Percentiles rank a stretch among this genome's conserved stretches.
Evolutionary conservation across 371 early-diverging fungal species (phyloP).

Genomic region (Rhizomucor miehei): DNA sequence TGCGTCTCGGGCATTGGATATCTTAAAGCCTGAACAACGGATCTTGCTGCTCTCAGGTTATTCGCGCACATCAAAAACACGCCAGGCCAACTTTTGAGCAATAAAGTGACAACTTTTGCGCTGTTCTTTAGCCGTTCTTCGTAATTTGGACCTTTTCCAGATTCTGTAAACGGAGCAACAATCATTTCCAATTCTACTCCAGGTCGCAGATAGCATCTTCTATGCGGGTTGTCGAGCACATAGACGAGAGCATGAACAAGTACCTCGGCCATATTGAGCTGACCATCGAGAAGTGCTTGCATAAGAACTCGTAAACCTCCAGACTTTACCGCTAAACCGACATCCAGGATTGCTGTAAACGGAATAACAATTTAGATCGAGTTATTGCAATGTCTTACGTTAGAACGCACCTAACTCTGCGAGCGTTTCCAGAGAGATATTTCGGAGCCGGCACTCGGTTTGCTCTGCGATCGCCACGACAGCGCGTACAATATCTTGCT

Average conservation of each 20-base stretch:
- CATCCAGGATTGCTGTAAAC: constrained; percentile 48
- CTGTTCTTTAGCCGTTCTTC: constrained; percentile 66
- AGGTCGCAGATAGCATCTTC: constrained; percentile 68
- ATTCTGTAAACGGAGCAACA: constrained; percentile 76
- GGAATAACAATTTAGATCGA: not conserved
- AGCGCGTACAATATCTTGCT: constrained; percentile 67
- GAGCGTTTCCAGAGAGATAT: constrained; percentile 73
- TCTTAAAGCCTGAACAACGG: constrained; percentile 72
- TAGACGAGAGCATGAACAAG: constrained; percentile 66
- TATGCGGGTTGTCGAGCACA: constrained; percentile 69
- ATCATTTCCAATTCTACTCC: constrained; percentile 75
- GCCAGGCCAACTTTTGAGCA: constrained; percentile 81
- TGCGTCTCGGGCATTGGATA: constrained; percentile 76
- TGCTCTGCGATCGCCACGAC: constrained; percentile 81
- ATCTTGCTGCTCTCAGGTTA: constrained; percentile 66
- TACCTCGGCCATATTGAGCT: constrained; percentile 61
- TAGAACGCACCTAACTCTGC: constrained; percentile 78
- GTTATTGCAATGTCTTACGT: not conserved
- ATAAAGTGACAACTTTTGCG: constrained; percentile 54
- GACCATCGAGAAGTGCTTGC: constrained; percentile 71
- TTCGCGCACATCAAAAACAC: constrained; percentile 75
- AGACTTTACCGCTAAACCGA: constrained; percentile 58
- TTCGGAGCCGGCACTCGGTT: constrained; percentile 69
- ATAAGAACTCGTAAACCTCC: constrained; percentile 74
- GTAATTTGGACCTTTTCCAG: constrained; percentile 58